phyloP scores from a whole-genome alignment of 2,329 filamentous ascomycete species.

The Trichoderma harzianum region DNA sequence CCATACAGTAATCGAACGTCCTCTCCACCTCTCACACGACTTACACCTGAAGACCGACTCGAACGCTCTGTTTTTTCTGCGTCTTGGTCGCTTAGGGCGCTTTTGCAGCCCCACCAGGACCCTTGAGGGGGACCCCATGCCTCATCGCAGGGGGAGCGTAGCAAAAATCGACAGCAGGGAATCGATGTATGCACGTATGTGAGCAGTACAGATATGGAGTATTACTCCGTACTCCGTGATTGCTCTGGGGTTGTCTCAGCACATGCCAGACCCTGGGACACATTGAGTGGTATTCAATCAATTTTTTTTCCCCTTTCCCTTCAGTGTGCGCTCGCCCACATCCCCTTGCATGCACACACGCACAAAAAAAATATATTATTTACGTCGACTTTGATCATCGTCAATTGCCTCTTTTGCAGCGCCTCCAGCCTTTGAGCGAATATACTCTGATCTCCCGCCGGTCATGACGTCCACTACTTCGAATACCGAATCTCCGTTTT shows the following conservation, averaged over 20 bases:
- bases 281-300: not conserved
- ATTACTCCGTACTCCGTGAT: slow-evolving; percentile 14
- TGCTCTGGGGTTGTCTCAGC: not conserved
- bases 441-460: not conserved
- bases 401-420: not conserved
- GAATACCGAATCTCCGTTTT: not conserved
- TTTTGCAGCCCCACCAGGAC: slow-evolving; percentile 3
- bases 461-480: not conserved
- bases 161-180: slow-evolving; percentile 1
- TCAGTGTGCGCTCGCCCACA: not conserved
- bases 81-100: slow-evolving; percentile 15
- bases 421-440: not conserved
- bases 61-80: not conserved
- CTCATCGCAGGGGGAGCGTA: not conserved
- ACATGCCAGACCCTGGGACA: not conserved
- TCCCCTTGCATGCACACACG: not conserved
- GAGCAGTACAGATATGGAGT: not conserved
- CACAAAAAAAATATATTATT: not conserved
- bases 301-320: not conserved
- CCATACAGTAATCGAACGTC: not conserved
- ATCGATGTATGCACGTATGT: not conserved
- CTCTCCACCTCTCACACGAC: not conserved
- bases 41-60: slow-evolving; percentile 5
- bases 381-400: not conserved
- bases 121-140: slow-evolving; percentile 2